A percentile compares a stretch with the other conserved stretches of the same genome.
phyloP scores from a whole-genome alignment of 108 stramenopile species.

The Pelagomonas calceolata region DNA sequence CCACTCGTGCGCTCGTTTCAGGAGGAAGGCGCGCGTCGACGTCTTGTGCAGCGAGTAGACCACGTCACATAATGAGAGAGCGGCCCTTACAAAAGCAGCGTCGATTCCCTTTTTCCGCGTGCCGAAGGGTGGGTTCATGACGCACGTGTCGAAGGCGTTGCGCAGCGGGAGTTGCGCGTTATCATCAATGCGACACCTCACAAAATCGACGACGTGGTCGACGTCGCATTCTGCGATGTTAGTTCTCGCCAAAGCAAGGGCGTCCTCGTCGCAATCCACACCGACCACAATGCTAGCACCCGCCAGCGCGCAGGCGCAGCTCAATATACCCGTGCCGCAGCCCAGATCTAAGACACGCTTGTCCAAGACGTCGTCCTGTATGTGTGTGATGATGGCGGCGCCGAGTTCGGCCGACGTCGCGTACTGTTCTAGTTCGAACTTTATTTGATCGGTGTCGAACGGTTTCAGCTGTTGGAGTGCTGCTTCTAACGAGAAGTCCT shows the following conservation, averaged over 20 bases:
- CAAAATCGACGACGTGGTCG: slow-evolving; percentile 25
- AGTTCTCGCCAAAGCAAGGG: slow-evolving; percentile 19
- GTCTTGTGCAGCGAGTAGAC: slow-evolving; percentile 48
- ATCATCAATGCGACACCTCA: slow-evolving; percentile 18
- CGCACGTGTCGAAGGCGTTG: slow-evolving; percentile 28
- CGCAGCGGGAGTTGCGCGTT: background rate
- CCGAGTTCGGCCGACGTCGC: slow-evolving; percentile 40
- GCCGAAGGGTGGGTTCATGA: slow-evolving; percentile 48
- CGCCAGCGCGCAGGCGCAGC: slow-evolving; percentile 21
- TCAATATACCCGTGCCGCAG: slow-evolving; percentile 43
- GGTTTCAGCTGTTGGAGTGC: slow-evolving; percentile 25
- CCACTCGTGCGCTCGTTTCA: slow-evolving; percentile 12
- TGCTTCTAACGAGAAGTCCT: slow-evolving; percentile 26
- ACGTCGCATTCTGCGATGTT: slow-evolving; percentile 13
- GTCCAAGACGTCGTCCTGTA: slow-evolving; percentile 34
- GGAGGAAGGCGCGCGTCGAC: slow-evolving; percentile 28
- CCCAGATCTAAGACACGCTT: slow-evolving; percentile 32
- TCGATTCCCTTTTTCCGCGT: slow-evolving; percentile 36
- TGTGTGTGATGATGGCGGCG: slow-evolving; percentile 30
- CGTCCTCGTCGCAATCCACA: slow-evolving; percentile 26
- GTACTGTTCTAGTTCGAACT: slow-evolving; percentile 46
- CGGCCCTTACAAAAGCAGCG: slow-evolving; percentile 2
- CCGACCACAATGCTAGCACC: slow-evolving; percentile 18
- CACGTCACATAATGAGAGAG: slow-evolving; percentile 4
- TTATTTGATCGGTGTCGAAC: slow-evolving; percentile 16